phyloP scores from a whole-genome alignment of 148 eudicot species.

The Silene conica region DNA sequence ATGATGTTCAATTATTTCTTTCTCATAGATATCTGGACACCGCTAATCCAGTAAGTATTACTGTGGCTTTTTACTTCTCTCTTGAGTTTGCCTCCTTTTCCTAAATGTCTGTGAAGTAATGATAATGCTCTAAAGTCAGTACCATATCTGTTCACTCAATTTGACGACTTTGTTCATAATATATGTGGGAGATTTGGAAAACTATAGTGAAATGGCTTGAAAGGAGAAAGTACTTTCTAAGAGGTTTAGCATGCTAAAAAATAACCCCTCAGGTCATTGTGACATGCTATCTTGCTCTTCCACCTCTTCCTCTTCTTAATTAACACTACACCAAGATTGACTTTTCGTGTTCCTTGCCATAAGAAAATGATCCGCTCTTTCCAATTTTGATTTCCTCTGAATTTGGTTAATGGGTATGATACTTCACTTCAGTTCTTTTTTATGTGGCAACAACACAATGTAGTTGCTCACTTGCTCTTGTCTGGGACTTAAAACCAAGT shows the following conservation, averaged over 20 bases:
- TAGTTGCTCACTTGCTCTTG: too few relatives aligned
- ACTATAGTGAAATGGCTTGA: not conserved
- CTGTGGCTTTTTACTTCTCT: not conserved
- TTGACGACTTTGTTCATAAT: not conserved
- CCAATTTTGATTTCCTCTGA: not conserved
- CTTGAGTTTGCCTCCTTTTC: not conserved
- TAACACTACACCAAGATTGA: not conserved
- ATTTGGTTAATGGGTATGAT: not conserved
- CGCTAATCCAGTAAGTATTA: slow-evolving; percentile 65
- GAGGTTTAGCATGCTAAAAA: slow-evolving; percentile 2
- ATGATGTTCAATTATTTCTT: slow-evolving; percentile 77
- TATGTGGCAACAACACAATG: not conserved
- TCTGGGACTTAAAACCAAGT: not conserved
- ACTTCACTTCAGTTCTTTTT: not conserved
- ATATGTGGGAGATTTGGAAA: not conserved
- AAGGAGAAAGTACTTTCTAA: not conserved
- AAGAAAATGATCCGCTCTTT: not conserved
- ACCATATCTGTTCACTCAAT: not conserved
- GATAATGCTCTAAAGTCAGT: not conserved
- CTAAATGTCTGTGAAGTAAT: not conserved
- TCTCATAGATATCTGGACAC: slow-evolving; percentile 68
- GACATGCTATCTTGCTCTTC: not conserved
- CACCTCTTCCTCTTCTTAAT: not conserved
- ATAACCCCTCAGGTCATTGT: not conserved
- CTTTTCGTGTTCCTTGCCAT: not conserved